A percentile compares a stretch with the other conserved stretches of the same genome.
Evolutionary conservation across 441 rosid genomes (phyloP).

Genomic region (Arabidopsis hybrid): DNA sequence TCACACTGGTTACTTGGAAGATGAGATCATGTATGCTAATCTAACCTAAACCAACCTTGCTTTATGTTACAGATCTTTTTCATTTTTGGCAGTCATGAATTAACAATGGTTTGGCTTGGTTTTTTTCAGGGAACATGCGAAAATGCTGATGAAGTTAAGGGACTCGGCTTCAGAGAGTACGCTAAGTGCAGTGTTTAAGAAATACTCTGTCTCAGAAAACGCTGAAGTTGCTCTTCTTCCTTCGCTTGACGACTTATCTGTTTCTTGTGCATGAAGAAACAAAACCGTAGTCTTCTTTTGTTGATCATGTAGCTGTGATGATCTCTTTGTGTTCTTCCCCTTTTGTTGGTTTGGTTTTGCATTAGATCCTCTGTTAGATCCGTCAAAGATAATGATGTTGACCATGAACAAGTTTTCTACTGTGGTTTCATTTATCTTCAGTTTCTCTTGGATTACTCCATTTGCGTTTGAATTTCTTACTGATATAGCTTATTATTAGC

Average conservation of each 20-base stretch:
- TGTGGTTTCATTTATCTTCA: background rate
- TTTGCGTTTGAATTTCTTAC: too few relatives aligned
- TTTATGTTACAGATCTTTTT: background rate
- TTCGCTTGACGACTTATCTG: conserved; percentile 30
- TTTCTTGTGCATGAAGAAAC: conserved; percentile 27
- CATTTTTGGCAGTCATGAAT: background rate
- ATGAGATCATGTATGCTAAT: conserved; percentile 50
- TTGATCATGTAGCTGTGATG: conserved; percentile 16
- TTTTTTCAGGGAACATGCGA: conserved; percentile 49
- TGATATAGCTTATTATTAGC: too few relatives aligned
- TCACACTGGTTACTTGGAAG: conserved; percentile 59
- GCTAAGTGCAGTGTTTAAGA: conserved; percentile 51
- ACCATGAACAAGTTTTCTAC: background rate
- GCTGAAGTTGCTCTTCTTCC: conserved; percentile 57
- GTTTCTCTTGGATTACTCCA: background rate
- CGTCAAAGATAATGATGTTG: background rate
- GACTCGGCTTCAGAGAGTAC: conserved; percentile 51
- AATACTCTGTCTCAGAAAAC: conserved; percentile 51
- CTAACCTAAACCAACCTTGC: too few relatives aligned
- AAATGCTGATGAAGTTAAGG: conserved; percentile 49
- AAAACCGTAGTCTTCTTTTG: background rate
- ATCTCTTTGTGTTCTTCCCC: background rate
- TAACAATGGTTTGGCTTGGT: background rate
- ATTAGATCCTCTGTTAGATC: conserved; percentile 9
- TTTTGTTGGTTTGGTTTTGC: conserved; percentile 1